Percentiles rank a stretch among this genome's conserved stretches.
Conservation (phyloP, 345 rosid genomes). For the Carallia brachiata region DNA sequence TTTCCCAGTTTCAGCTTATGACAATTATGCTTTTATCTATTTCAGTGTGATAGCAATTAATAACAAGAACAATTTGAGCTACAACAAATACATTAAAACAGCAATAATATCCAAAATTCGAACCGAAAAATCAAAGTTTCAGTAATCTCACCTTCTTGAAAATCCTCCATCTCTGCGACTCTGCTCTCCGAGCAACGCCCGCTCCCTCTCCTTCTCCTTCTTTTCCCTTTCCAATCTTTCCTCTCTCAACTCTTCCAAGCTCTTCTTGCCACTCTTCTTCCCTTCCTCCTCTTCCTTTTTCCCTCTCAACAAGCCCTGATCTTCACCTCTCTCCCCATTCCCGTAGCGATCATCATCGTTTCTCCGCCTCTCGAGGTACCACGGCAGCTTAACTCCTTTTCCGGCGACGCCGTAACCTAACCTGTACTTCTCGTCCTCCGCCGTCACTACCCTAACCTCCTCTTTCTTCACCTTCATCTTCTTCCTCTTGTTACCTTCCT, state of each 20-base stretch:
- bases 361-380: slow-evolving; percentile 72
- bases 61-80: no score
- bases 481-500: slow-evolving; percentile 44
- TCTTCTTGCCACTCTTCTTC: slow-evolving; percentile 64
- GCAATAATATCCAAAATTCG: not conserved
- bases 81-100: not conserved
- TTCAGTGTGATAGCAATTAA: no score
- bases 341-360: slow-evolving; percentile 23
- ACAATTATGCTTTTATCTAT: no score
- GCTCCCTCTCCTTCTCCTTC: slow-evolving; percentile 70
- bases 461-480: slow-evolving; percentile 66
- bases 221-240: slow-evolving; percentile 76
- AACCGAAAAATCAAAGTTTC: not conserved
- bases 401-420: slow-evolving; percentile 91
- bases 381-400: slow-evolving; percentile 87
- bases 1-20: no score
- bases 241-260: slow-evolving; percentile 67
- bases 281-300: slow-evolving; percentile 27
- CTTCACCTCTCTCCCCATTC: slow-evolving; percentile 24
- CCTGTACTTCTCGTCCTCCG: slow-evolving; percentile 85
- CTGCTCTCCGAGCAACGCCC: slow-evolving; percentile 48
- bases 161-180: slow-evolving; percentile 46
- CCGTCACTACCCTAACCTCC: slow-evolving; percentile 54
- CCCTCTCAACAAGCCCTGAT: slow-evolving; percentile 26
- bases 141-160: slow-evolving; percentile 43